Base-by-base conservation (phyloP, 2,329 filamentous ascomycete species). In the Pseudophaeomoniella oleicola region DNA sequence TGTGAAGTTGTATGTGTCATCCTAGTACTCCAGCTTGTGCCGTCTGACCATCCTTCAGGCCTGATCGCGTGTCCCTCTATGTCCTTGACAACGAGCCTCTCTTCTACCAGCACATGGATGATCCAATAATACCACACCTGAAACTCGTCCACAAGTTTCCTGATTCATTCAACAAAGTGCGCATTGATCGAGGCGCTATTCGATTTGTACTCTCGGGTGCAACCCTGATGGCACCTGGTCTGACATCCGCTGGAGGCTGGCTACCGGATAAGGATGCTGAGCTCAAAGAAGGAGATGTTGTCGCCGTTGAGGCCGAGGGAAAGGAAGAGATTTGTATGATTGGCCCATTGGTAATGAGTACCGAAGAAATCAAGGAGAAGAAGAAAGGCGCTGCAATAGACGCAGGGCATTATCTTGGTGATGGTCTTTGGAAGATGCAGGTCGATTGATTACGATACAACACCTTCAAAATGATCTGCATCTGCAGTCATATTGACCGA, bases 381-480 rank as follows among this genome's bases (percentile, higher is more conserved):
- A 86, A 85, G 46, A 96, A 96, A 65, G 90, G 90, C 0, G 82
- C 87, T 4, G 90, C 87, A 12, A 83, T 96, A 47, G 88, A 96
- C 64, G 81, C 86, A 42, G 84, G 84, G 19, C 90, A 98, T 69
- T 96, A 80, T 63, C 57, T 96, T 37, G 90, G 90, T 0, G 90
- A 98, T 66, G 90, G 88, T 13, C 63, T 98, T 48, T 98, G 90
- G 90, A 82, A 70, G 49, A 55, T 93, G 55, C 59, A 62, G 42
- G 55, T 74, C 49, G 67, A 69, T 57, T 74, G 59, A 64, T n/a
- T n/a, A n/a, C n/a, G n/a, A n/a, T n/a, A n/a, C n/a, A n/a, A n/a
- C n/a, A n/a, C n/a, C n/a, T n/a, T n/a, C n/a, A n/a, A n/a, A n/a
- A n/a, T n/a, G n/a, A n/a, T n/a, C n/a, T n/a, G n/a, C n/a, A n/a